Evolutionary conservation across 441 rosid species (phyloP), one percentile per base, ranked within the genome.

Genomic region (Populus hybrid): DNA sequence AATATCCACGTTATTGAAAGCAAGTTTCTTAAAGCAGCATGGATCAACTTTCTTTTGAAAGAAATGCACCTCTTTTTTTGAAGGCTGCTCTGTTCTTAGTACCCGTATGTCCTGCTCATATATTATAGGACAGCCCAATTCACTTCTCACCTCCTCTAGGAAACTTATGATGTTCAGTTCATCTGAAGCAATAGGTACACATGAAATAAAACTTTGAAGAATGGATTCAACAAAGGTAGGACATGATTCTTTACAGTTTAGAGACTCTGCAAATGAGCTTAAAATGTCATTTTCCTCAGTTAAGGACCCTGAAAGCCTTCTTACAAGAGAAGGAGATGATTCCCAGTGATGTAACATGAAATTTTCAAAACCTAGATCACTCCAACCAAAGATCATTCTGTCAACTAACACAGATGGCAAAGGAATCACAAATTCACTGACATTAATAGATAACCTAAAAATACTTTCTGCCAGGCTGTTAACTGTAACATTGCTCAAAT

Each of bases 101-200:
- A 89, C 87, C 70, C 90, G 79, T 32, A 89, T 76, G 76, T 90
- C 92, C 83, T 90, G 94, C 80, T 87, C 85, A 68, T 87, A 84
- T 32, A 83, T 79, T 68, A 89, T 81, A 34, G 89, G 91, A 70
- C 81, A 81, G 12, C 90, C 92, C 84, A 90, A 83, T 74, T 84
- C 87, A 78, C 82, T 79, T 68, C 85, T 83, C 76, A 77, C 84
- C 68, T 88, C 87, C 76, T 78, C 84, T 69, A 89, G 82, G 84
- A 85, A 87, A 79, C 81, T 81, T 76, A 84, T 74, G 78, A 89
- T 88, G 79, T 90, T 87, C 30, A 84, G 34, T 67, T 89, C 91
- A 79, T 90, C 91, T 3, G 91, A 90, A 79, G 85, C 87, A 71
- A 90, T 86, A 72, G 91, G 92, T 35, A 73, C 82, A 80, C 91